phyloP scores from a whole-genome alignment of 75 land plant species.

The Pinus albicaulis region DNA sequence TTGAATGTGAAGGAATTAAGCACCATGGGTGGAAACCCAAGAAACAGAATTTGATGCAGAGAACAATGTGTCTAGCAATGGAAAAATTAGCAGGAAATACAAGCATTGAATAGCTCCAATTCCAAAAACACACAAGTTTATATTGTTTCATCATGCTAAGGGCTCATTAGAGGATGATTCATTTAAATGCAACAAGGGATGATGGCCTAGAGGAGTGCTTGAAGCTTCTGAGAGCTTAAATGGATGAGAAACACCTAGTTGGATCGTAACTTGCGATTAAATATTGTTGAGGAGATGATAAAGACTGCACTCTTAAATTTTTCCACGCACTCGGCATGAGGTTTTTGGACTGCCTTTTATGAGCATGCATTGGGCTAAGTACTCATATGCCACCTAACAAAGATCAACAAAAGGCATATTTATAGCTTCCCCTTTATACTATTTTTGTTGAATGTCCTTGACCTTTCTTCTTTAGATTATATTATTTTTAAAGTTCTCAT shows the following conservation, averaged over 20 bases:
- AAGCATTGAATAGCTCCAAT: too few relatives aligned
- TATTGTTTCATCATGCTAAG: too few relatives aligned
- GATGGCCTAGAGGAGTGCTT: slow-evolving; percentile 60
- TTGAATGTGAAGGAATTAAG: too few relatives aligned
- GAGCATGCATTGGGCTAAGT: slow-evolving; percentile 18
- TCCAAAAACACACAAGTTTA: too few relatives aligned
- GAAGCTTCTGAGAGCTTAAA: slow-evolving; percentile 74
- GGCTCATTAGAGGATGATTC: too few relatives aligned
- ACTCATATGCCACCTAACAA: slow-evolving; percentile 2
- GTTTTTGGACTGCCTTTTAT: slow-evolving; percentile 77
- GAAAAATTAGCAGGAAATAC: too few relatives aligned
- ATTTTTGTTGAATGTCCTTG: slow-evolving; percentile 74
- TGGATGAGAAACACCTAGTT: slow-evolving; percentile 84
- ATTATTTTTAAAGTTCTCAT: slow-evolving; percentile 64
- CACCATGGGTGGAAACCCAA: too few relatives aligned
- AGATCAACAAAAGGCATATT: slow-evolving; percentile 59
- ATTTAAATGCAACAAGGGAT: not conserved
- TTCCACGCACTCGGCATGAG: slow-evolving; percentile 73
- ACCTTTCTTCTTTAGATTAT: slow-evolving; percentile 73
- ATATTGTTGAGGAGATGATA: slow-evolving; percentile 54
- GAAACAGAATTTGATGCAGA: too few relatives aligned
- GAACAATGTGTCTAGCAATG: too few relatives aligned
- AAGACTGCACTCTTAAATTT: slow-evolving; percentile 46
- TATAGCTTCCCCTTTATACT: slow-evolving; percentile 70
- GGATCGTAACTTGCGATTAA: slow-evolving; percentile 90